Evolutionary conservation across 768 basidiomycete species (phyloP).

Genomic region (Sutorius australiensis): DNA sequence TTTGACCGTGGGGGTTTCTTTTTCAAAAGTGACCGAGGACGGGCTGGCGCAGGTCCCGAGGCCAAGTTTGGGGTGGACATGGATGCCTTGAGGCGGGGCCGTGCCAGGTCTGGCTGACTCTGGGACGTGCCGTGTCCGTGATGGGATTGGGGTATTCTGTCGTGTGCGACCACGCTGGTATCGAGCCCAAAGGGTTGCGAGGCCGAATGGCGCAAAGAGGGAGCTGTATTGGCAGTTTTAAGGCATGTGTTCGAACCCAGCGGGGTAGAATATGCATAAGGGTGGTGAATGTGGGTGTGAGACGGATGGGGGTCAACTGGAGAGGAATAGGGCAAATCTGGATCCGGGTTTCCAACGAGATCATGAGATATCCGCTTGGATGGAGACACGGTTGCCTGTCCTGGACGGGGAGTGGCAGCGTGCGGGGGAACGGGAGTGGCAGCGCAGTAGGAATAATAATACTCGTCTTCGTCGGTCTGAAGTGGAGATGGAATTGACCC

Average conservation of each 20-base stretch:
- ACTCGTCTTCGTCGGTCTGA: slow-evolving; percentile 40
- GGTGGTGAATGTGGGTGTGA: slow-evolving; percentile 38
- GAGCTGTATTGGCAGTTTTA: not conserved
- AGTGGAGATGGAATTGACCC: slow-evolving; percentile 19
- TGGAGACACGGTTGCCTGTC: slow-evolving; percentile 12
- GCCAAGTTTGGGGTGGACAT: slow-evolving; percentile 67
- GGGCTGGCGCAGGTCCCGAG: slow-evolving; percentile 6
- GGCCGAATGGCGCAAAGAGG: slow-evolving; percentile 18
- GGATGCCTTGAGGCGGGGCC: slow-evolving; percentile 44
- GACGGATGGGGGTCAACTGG: slow-evolving; percentile 13
- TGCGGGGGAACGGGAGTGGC: slow-evolving; percentile 22
- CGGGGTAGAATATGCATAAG: slow-evolving; percentile 47
- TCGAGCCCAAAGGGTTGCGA: slow-evolving; percentile 22
- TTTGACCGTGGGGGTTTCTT: slow-evolving; percentile 32
- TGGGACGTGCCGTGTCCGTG: slow-evolving; percentile 1
- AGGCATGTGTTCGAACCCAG: slow-evolving; percentile 5
- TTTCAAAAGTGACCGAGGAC: slow-evolving; percentile 13
- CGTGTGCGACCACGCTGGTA: not conserved
- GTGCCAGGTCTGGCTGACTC: not conserved
- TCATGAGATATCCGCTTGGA: slow-evolving; percentile 14
- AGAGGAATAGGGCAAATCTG: slow-evolving; percentile 17
- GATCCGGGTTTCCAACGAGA: slow-evolving; percentile 15
- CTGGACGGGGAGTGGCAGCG: slow-evolving; percentile 12
- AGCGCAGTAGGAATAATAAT: slow-evolving; percentile 51
- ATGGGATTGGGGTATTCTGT: slow-evolving; percentile 1